Base-by-base conservation (phyloP, 768 basidiomycete genomes). In the Termitomyces titanicus region DNA sequence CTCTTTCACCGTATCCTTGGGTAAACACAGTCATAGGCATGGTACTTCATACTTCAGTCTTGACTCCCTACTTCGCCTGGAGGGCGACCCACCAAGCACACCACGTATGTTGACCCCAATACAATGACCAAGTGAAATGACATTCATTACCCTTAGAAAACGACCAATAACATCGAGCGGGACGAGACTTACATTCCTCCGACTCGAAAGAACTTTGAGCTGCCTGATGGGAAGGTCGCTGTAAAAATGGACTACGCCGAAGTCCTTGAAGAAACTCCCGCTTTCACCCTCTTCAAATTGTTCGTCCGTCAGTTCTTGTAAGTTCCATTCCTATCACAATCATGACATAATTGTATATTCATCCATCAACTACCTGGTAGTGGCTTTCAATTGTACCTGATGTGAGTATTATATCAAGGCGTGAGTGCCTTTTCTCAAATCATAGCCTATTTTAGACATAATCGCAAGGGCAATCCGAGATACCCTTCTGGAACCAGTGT, bases 131-230 rank as follows among this genome's bases (percentile, higher is more conserved):
- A 18, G 12, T 11, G 18, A 12, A 34, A 38, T 49, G 12, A 39
- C 13, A 35, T 4, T 46, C n/a, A 27, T n/a, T 39, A 15, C 24
- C 6, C 13, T 10, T 48, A 78, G 76, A 78, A 78, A 72, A 61
- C 73, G 0, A 79, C 76, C 1, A 76, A 78, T 53, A 68, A 75
- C 55, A 78, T 89, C 59, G 86, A 86, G 51, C 77, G 85, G 10
- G 89, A 92, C 57, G 88, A 91, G 69, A 89, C 87, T 27, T 87
- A 81, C 54, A 75, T 87, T 24, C 85, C 84, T 29, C 71, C 72
- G 9, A 75, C 74, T 8, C 63, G 71, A 24, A 71, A 67, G 40
- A 70, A 75, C 43, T 72, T 77, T 57, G 70, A 72, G 51, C 71
- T 82, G 35, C 78, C 79, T 0, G 69, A 78, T 37, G 73, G 72